Conservation (phyloP, 441 rosid species). For the Populus hybrid region DNA sequence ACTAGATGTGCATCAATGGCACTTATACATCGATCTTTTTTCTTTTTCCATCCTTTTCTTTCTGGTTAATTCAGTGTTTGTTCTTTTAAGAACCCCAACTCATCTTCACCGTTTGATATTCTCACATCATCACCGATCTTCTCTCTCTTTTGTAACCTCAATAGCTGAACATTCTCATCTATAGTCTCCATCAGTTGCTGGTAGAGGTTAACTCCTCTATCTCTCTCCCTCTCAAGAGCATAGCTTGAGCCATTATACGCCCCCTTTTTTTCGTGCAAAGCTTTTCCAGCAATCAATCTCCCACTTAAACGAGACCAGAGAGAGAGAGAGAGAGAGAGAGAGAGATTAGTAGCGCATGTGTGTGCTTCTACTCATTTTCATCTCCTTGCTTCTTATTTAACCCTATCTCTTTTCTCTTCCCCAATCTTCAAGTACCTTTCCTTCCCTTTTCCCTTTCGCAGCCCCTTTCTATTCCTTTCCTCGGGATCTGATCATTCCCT, state of each 20-base stretch:
- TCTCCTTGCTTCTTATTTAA: slow-evolving; percentile 51
- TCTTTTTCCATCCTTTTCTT: neutral
- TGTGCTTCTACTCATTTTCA: slow-evolving; percentile 28
- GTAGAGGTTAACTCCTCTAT: slow-evolving; percentile 41
- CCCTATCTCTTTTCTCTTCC: slow-evolving; percentile 56
- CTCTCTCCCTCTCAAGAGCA: slow-evolving; percentile 19
- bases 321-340: slow-evolving; percentile 13
- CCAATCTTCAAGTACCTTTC: slow-evolving; percentile 27
- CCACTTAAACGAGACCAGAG: slow-evolving; percentile 26
- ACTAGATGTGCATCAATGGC: slow-evolving; percentile 11
- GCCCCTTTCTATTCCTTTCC: slow-evolving; percentile 24
- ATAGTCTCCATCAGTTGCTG: slow-evolving; percentile 74
- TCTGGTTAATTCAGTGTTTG: neutral
- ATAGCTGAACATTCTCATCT: slow-evolving; percentile 22
- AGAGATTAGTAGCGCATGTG: slow-evolving; percentile 59
- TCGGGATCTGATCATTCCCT: slow-evolving; percentile 48
- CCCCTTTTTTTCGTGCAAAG: slow-evolving; percentile 43
- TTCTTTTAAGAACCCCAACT: neutral
- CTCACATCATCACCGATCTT: slow-evolving; percentile 3
- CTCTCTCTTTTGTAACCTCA: slow-evolving; percentile 7
- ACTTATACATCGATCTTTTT: neutral
- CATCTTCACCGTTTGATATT: slow-evolving; percentile 29
- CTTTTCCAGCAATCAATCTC: slow-evolving; percentile 77
- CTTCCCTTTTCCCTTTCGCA: neutral
- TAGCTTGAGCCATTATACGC: slow-evolving; percentile 33